Evolutionary conservation across 805 yeast species (phyloP), one percentile per base, ranked within the genome.

Genomic region (Wickerhamomyces queroliae): DNA sequence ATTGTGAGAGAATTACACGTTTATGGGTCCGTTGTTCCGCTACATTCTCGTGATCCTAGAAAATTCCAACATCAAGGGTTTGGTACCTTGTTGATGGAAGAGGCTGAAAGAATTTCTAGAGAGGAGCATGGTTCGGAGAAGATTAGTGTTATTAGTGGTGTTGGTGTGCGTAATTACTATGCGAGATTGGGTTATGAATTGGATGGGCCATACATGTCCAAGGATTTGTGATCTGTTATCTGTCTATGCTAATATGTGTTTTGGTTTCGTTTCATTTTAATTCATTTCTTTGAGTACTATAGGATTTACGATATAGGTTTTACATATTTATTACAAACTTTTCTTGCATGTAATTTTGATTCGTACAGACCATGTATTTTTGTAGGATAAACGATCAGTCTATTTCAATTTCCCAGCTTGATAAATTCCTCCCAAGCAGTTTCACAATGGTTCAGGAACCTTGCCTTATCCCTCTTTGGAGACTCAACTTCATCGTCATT

Each of bases 41-140:
- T 93, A 42, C 99, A 93, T 61, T 84, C 95, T 4, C 75, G 98
- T 50, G 99, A 93, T 63, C 99, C 99, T 34, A 76, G 96, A 56
- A 93, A 93, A 63, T 93, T 93, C 70, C 99, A 93, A 67, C 99
- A 93, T 68, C 99, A 93, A 70, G 99, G 99, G 17, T 93, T 91
- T 60, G 99, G 99, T 47, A 91, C 99, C 6, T 70, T 93, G 53
- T 65, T 93, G 37, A 93, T 93, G 99, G 98, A 93, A 63, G 99
- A 93, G 63, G 99, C 99, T 3, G 98, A 88, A 54, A 75, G 96
- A 48, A 93, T 93, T 44, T 93, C 99, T 1, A 74, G 80, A 37
- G 96, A 89, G 54, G 99, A 93, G 59, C 99, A 93, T 60, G 95
- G 96, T 0, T 83, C 95, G 5, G 69, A 72, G 38, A 93, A 93